Conservation (phyloP, 2,329 filamentous ascomycete species). For the Didymella pinodella region DNA sequence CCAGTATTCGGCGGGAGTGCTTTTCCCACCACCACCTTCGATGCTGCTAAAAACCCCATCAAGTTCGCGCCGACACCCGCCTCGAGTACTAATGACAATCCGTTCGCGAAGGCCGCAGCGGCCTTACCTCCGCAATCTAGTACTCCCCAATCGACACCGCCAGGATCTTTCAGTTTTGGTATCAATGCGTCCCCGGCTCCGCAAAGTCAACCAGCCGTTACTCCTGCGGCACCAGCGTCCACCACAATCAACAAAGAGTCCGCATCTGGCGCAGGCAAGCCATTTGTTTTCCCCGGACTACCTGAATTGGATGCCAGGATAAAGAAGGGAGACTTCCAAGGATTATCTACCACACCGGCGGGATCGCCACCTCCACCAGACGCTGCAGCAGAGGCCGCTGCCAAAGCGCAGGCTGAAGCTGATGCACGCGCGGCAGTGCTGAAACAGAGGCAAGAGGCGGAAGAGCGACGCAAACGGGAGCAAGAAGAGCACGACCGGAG, state of each 20-base stretch:
- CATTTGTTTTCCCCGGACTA: slow-evolving; percentile 22
- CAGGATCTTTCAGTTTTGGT: slow-evolving; percentile 12
- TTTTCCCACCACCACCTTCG: slow-evolving; percentile 42
- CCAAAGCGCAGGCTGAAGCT: slow-evolving; percentile 27
- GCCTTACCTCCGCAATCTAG: slow-evolving; percentile 9
- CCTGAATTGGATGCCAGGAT: slow-evolving; percentile 4
- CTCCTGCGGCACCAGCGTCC: not conserved
- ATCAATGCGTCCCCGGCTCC: not conserved
- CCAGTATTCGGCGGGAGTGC: slow-evolving; percentile 3
- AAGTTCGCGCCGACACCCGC: slow-evolving; percentile 32
- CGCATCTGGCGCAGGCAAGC: slow-evolving; percentile 1
- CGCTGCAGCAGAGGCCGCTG: slow-evolving; percentile 22
- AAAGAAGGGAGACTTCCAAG: slow-evolving; percentile 3
- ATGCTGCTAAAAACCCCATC: slow-evolving; percentile 38
- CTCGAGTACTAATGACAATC: slow-evolving; percentile 16
- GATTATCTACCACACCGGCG: slow-evolving; percentile 16
- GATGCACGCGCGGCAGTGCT: slow-evolving; percentile 24
- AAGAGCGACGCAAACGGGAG: slow-evolving; percentile 21
- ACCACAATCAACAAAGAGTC: not conserved
- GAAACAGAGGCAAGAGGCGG: slow-evolving; percentile 21
- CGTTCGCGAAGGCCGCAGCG: slow-evolving; percentile 13
- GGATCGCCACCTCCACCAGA: slow-evolving; percentile 23
- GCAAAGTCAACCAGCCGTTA: not conserved
- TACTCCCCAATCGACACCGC: slow-evolving; percentile 12
- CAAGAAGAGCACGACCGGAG: slow-evolving; percentile 16